Percentiles rank a stretch among this genome's conserved stretches.
Evolutionary conservation across 768 basidiomycete genomes (phyloP).

Genomic region (Russula sp.): DNA sequence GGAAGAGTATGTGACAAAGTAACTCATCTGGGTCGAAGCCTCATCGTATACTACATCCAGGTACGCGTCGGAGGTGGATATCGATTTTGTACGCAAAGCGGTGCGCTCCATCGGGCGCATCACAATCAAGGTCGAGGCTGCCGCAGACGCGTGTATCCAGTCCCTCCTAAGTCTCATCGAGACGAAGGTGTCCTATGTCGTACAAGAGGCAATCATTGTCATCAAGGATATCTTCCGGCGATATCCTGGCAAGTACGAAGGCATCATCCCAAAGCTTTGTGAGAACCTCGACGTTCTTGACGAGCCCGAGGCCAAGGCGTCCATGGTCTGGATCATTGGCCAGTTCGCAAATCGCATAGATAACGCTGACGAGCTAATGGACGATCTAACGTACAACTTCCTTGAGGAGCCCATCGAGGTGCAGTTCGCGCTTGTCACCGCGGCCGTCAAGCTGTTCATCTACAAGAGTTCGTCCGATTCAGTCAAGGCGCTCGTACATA

Average conservation of each 20-base stretch:
- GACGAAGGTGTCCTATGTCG: slow-evolving; percentile 84
- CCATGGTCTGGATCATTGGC: slow-evolving; percentile 97
- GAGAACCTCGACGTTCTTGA: slow-evolving; percentile 88
- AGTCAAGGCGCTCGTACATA: slow-evolving; percentile 86
- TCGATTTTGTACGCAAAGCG: slow-evolving; percentile 97
- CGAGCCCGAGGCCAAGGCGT: slow-evolving; percentile 94
- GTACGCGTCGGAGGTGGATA: slow-evolving; percentile 96
- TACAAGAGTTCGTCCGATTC: slow-evolving; percentile 79
- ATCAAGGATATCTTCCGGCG: slow-evolving; percentile 97
- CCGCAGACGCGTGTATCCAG: slow-evolving; percentile 86
- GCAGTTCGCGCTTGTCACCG: slow-evolving; percentile 90
- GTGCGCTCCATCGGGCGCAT: slow-evolving; percentile 95
- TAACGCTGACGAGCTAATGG: slow-evolving; percentile 91
- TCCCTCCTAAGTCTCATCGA: slow-evolving; percentile 81
- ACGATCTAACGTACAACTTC: slow-evolving; percentile 43
- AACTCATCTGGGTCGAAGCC: background rate
- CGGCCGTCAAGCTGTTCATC: slow-evolving; percentile 93
- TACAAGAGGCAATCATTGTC: slow-evolving; percentile 92
- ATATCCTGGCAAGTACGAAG: slow-evolving; percentile 96
- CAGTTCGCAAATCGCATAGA: slow-evolving; percentile 95
- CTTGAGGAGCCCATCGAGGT: slow-evolving; percentile 47
- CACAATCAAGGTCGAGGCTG: slow-evolving; percentile 93
- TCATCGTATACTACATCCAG: slow-evolving; percentile 35
- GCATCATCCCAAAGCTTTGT: slow-evolving; percentile 89
- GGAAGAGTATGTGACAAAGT: slow-evolving; percentile 63